Percentiles rank a stretch among this genome's conserved stretches.
Conservation (phyloP, 2,329 filamentous ascomycete genomes). For the Alternaria gaisen region DNA sequence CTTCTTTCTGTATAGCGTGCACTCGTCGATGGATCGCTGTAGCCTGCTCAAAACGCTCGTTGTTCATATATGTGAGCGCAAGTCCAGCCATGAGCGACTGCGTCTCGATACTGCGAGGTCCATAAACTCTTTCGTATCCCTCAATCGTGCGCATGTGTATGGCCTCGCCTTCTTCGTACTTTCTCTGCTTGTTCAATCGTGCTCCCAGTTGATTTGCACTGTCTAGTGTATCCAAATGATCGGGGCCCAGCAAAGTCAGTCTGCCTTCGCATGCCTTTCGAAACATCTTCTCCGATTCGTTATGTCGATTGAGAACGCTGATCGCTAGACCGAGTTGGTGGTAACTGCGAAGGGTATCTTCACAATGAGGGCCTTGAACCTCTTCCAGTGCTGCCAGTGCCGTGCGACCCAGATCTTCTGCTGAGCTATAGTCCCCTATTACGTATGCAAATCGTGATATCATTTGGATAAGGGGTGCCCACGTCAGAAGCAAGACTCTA, state of each 20-base stretch:
- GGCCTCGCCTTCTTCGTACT: background rate
- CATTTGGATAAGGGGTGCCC: background rate
- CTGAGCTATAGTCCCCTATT: background rate
- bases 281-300: background rate
- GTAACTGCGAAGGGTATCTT: background rate
- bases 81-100: background rate
- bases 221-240: background rate
- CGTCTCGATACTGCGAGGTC: background rate
- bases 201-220: background rate
- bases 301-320: background rate
- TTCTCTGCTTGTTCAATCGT: background rate
- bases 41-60: background rate
- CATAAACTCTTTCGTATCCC: background rate
- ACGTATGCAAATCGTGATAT: background rate
- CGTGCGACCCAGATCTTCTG: background rate
- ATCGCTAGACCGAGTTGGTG: background rate
- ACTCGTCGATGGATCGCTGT: background rate
- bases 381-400: background rate
- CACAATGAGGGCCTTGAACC: background rate
- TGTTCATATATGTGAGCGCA: background rate
- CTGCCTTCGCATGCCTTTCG: background rate
- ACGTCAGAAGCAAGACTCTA: background rate
- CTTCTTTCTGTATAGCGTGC: background rate
- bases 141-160: background rate
- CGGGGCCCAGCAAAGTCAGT: background rate